Evolutionary conservation across 768 basidiomycete genomes (phyloP), one percentile per base, ranked within the genome.

Genomic region (Dioszegia crocea): DNA sequence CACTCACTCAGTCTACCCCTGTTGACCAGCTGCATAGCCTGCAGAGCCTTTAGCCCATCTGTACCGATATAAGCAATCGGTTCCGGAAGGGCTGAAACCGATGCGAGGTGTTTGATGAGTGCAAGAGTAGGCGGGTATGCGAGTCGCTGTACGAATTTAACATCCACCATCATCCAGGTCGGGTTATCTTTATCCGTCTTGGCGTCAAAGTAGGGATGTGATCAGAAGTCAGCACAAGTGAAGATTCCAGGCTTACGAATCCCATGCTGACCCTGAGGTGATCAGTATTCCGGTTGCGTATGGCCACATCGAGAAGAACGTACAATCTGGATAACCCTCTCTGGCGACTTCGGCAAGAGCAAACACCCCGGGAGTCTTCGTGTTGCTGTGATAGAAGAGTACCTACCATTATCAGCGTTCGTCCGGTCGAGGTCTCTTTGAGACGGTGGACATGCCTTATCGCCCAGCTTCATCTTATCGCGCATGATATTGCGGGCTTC

Each of bases 241-340:
- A 1, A 16, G 4, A 21, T n/a, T 24, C n/a, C 16, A 24, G 45
- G 78, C 86, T 64, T 70, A 89, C 89, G 83, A 71, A 70, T 93
- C 89, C 89, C 89, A 94, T 31, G 91, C 90, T 3, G 91, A 91
- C 66, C 88, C 91, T 94, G 59, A 46, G 55, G 30, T 33, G 14
- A 9, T 47, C 49, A 38, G 16, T 26, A n/a, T n/a, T 38, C 49
- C 41, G 52, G 47, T 26, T 50, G 4, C 4, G 5, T 5, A n/a
- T 19, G 16, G 29, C 10, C 21, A 19, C 14, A 12, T 19, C 11
- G 24, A 17, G 21, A 21, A n/a, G 3, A 51, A 77, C 89, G 79
- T 77, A 91, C 90, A 83, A 73, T 97, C 92, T 19, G 91, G 89
- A 76, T 94, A 93, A 5, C 90, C 89, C 73, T 88, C 87, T 74